A percentile compares a stretch with the other conserved stretches of the same genome.
These are phyloP conservation scores for Ophioceras dolichostomum DNA, from an alignment of 2,329 filamentous ascomycete species.

Conservation along the genomic window DNA sequence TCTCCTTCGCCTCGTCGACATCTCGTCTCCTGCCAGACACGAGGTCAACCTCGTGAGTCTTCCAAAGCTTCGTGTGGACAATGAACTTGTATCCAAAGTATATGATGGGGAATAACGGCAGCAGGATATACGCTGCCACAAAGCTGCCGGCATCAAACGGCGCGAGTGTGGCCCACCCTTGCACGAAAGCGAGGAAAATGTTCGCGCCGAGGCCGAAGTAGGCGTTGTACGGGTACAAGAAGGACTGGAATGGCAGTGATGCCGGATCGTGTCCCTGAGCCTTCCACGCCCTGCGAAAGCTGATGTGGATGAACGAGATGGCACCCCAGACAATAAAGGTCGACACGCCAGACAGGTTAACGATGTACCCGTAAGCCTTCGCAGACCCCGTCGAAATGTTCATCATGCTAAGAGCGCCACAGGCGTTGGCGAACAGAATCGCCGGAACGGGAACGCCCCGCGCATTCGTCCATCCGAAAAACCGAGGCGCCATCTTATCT, in stretches of 20 bases:
- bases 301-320: constrained; percentile 60
- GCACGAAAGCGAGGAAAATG: constrained; percentile 45
- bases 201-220: constrained; percentile 47
- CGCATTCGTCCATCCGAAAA: constrained; percentile 56
- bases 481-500: constrained; percentile 54
- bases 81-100: constrained; percentile 41
- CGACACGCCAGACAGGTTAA: constrained; percentile 57
- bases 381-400: constrained; percentile 56
- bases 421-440: constrained; percentile 57
- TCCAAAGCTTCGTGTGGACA: constrained; percentile 39
- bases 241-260: constrained; percentile 42
- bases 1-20: constrained; percentile 31
- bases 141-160: constrained; percentile 47
- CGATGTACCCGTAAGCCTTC: constrained; percentile 55
- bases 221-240: constrained; percentile 44
- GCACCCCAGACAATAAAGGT: constrained; percentile 62
- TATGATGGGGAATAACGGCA: constrained; percentile 47
- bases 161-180: constrained; percentile 47
- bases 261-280: constrained; percentile 40
- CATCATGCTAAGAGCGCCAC: constrained; percentile 64
- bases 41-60: constrained; percentile 40
- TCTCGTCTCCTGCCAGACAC: constrained; percentile 42
- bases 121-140: constrained; percentile 49
- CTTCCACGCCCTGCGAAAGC: constrained; percentile 53
- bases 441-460: constrained; percentile 49